Conservation (phyloP, 2,329 filamentous ascomycete species). For the Calonectria pseudoreteaudii region DNA sequence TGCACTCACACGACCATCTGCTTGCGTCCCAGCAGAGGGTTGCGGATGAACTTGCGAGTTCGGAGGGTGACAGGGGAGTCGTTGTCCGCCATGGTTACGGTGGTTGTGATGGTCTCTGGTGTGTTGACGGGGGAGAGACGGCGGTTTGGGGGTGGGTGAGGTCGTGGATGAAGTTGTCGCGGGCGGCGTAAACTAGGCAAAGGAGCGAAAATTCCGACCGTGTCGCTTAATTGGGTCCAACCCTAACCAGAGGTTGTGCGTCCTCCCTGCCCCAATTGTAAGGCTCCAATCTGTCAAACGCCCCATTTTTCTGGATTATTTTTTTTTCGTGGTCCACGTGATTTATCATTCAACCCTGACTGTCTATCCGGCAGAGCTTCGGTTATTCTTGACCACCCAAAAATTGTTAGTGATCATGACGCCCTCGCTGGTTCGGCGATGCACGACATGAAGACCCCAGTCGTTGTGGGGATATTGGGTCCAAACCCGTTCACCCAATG, state of each 20-base stretch:
- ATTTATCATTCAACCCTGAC: background rate
- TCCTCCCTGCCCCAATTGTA: constrained; percentile 32
- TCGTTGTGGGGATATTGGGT: constrained; percentile 33
- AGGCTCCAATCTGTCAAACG: constrained; percentile 27
- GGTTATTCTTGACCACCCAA: background rate
- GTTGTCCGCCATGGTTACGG: constrained; percentile 88
- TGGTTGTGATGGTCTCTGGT: constrained; percentile 51
- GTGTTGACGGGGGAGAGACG: constrained; percentile 46
- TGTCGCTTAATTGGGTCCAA: constrained; percentile 60
- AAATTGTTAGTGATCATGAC: constrained; percentile 17
- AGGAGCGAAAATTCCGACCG: constrained; percentile 51
- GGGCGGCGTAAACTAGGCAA: constrained; percentile 42
- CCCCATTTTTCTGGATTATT: constrained; percentile 13
- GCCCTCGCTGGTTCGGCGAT: constrained; percentile 22
- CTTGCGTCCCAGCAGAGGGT: constrained; percentile 98
- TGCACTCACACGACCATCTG: constrained; percentile 98
- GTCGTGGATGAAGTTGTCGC: constrained; percentile 49
- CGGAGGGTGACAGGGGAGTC: constrained; percentile 84
- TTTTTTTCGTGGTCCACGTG: constrained; percentile 35
- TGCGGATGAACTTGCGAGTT: constrained; percentile 99
- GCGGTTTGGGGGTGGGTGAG: constrained; percentile 44
- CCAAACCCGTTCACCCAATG: constrained; percentile 26
- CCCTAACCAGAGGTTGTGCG: constrained; percentile 51
- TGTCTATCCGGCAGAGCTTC: constrained; percentile 29
- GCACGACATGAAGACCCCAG: constrained; percentile 33